These are phyloP conservation scores for Giardia duodenalis DNA, from an alignment of 208 protist genomes.

Conservation along the genomic window DNA sequence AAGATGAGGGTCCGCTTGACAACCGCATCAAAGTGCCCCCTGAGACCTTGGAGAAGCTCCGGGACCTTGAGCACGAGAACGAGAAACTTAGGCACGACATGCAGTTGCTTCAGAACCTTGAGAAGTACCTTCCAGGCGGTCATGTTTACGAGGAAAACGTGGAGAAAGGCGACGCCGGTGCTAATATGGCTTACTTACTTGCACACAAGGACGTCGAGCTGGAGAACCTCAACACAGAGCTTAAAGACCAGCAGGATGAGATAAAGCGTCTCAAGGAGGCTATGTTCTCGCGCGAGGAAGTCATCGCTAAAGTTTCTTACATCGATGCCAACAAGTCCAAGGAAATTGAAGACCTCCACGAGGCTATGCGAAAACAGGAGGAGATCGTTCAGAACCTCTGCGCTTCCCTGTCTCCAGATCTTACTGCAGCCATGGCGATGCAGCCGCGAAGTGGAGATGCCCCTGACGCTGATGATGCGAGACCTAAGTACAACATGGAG, in stretches of 20 bases:
- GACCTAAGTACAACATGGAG: too few relatives aligned
- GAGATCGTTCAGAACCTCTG: background rate
- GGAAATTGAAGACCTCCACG: background rate
- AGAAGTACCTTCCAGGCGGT: background rate
- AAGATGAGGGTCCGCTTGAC: background rate
- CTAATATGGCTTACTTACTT: background rate
- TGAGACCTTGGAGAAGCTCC: background rate
- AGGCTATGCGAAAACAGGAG: background rate
- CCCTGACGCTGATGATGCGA: too few relatives aligned
- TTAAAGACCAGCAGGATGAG: background rate
- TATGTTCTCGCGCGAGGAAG: background rate
- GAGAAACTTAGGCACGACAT: background rate
- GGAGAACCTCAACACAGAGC: background rate
- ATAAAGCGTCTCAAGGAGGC: background rate
- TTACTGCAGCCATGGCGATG: background rate
- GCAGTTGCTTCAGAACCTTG: background rate
- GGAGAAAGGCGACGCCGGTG: background rate
- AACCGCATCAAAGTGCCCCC: too few relatives aligned
- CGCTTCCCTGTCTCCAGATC: background rate
- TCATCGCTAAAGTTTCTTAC: background rate
- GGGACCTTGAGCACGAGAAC: background rate
- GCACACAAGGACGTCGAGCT: background rate
- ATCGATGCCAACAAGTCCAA: background rate
- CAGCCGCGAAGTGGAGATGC: too few relatives aligned
- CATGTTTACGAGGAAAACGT: background rate